Percentiles rank a stretch among this genome's conserved stretches.
These are phyloP conservation scores for Wallemia ichthyophaga DNA, from an alignment of 1,284 basidiomycete genomes.

Conservation along the genomic window DNA sequence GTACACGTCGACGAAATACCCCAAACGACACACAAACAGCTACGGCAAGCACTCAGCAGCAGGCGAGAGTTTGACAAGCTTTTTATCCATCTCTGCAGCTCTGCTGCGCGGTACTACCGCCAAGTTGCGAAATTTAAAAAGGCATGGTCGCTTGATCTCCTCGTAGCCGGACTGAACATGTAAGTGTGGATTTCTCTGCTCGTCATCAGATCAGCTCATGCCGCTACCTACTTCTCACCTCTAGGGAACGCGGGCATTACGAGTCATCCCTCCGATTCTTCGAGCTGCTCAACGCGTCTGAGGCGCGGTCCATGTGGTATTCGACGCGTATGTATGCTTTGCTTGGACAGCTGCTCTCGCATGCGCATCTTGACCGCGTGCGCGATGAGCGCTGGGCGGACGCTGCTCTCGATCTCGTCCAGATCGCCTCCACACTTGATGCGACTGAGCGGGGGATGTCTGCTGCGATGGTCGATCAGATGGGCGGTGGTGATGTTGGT, in stretches of 20 bases:
- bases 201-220: too few relatives aligned
- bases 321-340: neutral
- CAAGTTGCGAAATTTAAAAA: conserved; percentile 51
- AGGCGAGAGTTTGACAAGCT: conserved; percentile 33
- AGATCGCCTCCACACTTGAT: conserved; percentile 9
- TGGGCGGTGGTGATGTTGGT: neutral
- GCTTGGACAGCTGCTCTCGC: neutral
- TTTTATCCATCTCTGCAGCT: conserved; percentile 40
- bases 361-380: neutral
- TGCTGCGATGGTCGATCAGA: neutral
- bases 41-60: conserved; percentile 30
- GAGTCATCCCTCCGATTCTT: neutral
- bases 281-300: neutral
- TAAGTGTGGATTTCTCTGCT: conserved; percentile 19
- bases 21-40: conserved; percentile 20
- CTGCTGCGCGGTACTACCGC: conserved; percentile 50
- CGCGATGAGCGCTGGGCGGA: neutral
- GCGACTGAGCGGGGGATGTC: neutral
- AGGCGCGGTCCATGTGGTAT: neutral
- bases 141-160: conserved; percentile 49
- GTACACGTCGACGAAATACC: neutral
- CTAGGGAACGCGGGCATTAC: neutral
- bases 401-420: conserved; percentile 7
- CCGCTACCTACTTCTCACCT: neutral
- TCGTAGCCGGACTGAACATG: conserved; percentile 58